These are phyloP conservation scores for Pezizomycotina sp. DNA, from an alignment of 2,329 filamentous ascomycete species.

Conservation along the genomic window DNA sequence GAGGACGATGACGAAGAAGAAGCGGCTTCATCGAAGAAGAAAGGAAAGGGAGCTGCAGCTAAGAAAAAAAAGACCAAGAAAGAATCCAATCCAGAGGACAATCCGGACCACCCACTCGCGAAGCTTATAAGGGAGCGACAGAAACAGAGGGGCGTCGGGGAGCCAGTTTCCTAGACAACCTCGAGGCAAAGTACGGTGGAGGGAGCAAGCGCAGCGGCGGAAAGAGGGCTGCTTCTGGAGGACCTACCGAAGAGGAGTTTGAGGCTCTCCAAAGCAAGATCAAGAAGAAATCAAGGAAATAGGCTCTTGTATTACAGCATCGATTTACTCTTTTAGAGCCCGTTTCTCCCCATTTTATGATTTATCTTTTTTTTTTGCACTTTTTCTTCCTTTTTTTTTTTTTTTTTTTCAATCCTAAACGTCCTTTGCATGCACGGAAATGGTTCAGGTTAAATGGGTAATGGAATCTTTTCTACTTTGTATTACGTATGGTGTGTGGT, in stretches of 20 bases:
- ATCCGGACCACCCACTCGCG: slow-evolving; percentile 35
- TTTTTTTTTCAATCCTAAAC: no score
- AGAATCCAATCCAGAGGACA: slow-evolving; percentile 34
- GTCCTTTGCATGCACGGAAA: no score
- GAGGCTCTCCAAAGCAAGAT: slow-evolving; percentile 11
- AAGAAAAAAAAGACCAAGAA: slow-evolving; percentile 29
- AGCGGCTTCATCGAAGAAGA: slow-evolving; percentile 6
- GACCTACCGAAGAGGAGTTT: slow-evolving; percentile 27
- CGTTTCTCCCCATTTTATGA: no score
- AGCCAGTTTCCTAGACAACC: slow-evolving; percentile 48
- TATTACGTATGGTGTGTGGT: no score
- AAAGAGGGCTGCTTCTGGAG: slow-evolving; percentile 41
- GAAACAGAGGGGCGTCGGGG: slow-evolving; percentile 36
- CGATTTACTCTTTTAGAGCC: no score
- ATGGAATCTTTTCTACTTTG: no score
- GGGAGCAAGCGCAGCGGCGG: slow-evolving; percentile 36
- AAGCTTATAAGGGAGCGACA: slow-evolving; percentile 60
- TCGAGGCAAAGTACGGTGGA: slow-evolving; percentile 59
- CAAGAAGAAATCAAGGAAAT: slow-evolving; percentile 10
- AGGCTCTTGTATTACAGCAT: slow-evolving; percentile 1
- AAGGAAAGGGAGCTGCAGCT: slow-evolving; percentile 13
- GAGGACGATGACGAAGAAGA: slow-evolving; percentile 17
- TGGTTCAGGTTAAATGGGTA: no score
- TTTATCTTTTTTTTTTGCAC: background rate
- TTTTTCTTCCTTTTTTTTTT: slow-evolving; percentile 13